Conservation (phyloP, 2,329 filamentous ascomycete genomes). For the Biscogniauxia sp. region DNA sequence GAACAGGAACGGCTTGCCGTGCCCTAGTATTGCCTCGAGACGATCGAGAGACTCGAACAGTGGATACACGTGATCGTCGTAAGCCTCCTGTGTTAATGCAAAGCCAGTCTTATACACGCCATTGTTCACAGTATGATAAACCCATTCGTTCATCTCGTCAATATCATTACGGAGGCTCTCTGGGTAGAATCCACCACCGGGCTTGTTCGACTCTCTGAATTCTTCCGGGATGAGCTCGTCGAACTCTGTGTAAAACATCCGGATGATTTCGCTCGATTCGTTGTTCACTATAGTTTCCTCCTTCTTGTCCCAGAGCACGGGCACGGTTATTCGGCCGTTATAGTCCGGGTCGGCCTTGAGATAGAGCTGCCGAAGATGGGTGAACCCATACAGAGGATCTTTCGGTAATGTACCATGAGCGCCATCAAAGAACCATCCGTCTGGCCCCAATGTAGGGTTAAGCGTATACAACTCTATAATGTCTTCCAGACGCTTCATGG, state of each 20-base stretch:
- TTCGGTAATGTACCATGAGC: conserved; percentile 47
- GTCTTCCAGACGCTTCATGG: conserved; percentile 71
- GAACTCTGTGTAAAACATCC: conserved; percentile 77
- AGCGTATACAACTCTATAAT: conserved; percentile 67
- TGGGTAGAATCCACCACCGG: conserved; percentile 58
- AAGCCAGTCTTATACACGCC: conserved; percentile 60
- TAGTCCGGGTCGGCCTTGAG: conserved; percentile 67
- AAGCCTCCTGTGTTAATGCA: conserved; percentile 62
- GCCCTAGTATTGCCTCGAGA: conserved; percentile 56
- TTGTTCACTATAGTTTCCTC: conserved; percentile 74
- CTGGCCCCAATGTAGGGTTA: conserved; percentile 60
- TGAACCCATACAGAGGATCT: conserved; percentile 64
- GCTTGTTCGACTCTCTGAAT: conserved; percentile 49
- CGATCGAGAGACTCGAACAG: conserved; percentile 65
- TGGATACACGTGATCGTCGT: conserved; percentile 57
- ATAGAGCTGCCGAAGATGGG: conserved; percentile 69
- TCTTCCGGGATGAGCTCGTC: conserved; percentile 56
- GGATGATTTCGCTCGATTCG: conserved; percentile 79
- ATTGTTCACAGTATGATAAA: conserved; percentile 54
- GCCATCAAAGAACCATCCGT: conserved; percentile 53
- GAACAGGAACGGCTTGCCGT: conserved; percentile 56
- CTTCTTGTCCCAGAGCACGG: conserved; percentile 69
- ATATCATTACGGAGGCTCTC: conserved; percentile 52
- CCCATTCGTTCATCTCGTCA: conserved; percentile 66
- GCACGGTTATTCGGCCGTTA: conserved; percentile 69